Percentiles rank a stretch among this genome's conserved stretches.
Conservation (phyloP, 305 asterid species). For the Solanum hybrid region DNA sequence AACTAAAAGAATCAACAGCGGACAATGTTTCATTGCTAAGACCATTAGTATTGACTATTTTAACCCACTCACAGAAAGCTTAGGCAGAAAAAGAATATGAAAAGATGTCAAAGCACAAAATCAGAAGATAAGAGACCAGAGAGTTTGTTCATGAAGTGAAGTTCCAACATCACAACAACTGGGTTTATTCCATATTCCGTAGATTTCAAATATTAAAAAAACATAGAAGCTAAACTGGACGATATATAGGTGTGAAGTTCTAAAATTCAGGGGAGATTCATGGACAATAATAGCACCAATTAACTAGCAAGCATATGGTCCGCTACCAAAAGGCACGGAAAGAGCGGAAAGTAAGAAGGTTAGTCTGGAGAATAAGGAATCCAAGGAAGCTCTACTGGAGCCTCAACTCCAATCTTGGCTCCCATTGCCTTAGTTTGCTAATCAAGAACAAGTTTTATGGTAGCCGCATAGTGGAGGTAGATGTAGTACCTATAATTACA, state of each 20-base stretch:
- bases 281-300: neutral
- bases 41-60: neutral
- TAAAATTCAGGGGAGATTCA: neutral
- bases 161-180: neutral
- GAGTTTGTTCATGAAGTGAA: neutral
- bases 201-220: neutral
- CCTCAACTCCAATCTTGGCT: neutral
- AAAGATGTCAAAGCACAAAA: neutral
- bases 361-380: neutral
- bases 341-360: neutral
- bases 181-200: neutral
- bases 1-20: neutral
- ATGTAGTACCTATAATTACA: neutral
- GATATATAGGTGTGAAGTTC: neutral
- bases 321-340: neutral
- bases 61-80: neutral
- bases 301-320: neutral
- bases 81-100: neutral
- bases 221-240: neutral
- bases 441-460: neutral
- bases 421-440: neutral
- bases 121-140: neutral
- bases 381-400: neutral
- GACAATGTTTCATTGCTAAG: neutral
- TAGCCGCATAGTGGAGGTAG: neutral